A percentile compares a stretch with the other conserved stretches of the same genome.
These are phyloP conservation scores for Jaminaea rosea DNA, from an alignment of 1,284 basidiomycete genomes.

Conservation along the genomic window DNA sequence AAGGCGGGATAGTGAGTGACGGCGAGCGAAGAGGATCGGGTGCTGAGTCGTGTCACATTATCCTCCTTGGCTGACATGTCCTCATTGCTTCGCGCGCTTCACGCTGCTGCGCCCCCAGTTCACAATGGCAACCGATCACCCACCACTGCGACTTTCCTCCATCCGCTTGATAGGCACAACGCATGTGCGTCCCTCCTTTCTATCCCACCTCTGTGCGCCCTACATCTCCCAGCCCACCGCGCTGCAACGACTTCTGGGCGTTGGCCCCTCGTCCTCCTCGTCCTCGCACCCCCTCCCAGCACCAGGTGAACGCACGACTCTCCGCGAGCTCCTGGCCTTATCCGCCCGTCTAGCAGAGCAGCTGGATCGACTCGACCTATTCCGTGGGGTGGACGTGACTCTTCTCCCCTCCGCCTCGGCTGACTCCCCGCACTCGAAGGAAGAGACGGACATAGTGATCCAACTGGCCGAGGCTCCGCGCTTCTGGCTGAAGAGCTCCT, in stretches of 20 bases:
- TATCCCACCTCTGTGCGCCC: conserved; percentile 67
- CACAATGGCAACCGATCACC: no score
- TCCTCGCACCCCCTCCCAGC: conserved; percentile 43
- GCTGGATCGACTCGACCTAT: conserved; percentile 67
- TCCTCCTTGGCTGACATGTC: no score
- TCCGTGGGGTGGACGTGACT: conserved; percentile 61
- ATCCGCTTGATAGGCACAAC: conserved; percentile 71
- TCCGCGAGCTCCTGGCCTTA: conserved; percentile 53
- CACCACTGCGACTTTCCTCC: not conserved
- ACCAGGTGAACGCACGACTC: conserved; percentile 28
- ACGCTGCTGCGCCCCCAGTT: no score
- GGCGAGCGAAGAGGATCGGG: not conserved
- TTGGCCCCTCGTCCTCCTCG: no score
- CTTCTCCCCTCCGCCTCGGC: conserved; percentile 61
- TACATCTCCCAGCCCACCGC: conserved; percentile 48
- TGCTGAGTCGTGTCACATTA: not conserved
- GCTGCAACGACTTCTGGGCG: conserved; percentile 26
- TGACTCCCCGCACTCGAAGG: conserved; percentile 54
- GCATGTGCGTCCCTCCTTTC: conserved; percentile 68
- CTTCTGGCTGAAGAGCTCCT: conserved; percentile 73
- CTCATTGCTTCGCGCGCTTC: no score
- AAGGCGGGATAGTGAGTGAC: not conserved
- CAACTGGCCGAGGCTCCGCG: conserved; percentile 67
- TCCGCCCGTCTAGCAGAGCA: conserved; percentile 62
- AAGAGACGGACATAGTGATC: conserved; percentile 79